Evolutionary conservation across 768 basidiomycete species (phyloP), one percentile per base, ranked within the genome.

Genomic region (Phlebiopsis flavidoalba): DNA sequence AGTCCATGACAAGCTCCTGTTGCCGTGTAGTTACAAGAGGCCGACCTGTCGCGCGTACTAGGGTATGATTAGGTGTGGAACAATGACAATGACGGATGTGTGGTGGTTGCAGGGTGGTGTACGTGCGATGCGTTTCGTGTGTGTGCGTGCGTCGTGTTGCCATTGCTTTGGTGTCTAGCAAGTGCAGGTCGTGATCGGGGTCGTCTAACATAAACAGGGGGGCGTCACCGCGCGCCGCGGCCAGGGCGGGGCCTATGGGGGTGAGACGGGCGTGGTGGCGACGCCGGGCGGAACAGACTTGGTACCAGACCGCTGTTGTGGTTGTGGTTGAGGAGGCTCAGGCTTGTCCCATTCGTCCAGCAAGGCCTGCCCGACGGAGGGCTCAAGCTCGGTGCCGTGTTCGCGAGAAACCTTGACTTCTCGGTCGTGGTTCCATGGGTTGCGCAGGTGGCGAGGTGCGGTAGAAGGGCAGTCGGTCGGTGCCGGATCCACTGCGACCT

Each of bases 331-430:
- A 12, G 57, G 43, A 47, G 61, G 65, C 2, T 61, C 69, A 19
- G 80, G 72, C 50, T 63, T 70, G 46, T 75, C 71, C 91, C 91
- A 94, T 64, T 90, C 87, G 5, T 85, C 84, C 59, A 95, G 57
- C 43, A 95, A 71, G 63, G 73, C 77, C 65, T 84, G 79, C 24
- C 91, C 91, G 14, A 91, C 82, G 1, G 67, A 68, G 2, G 95
- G 93, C 70, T 98, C 95, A 19, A 98, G 71, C 70, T 98, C 95
- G 1, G 95, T 97, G 17, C 95, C 95, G 26, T n/a, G n/a, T 70
- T 95, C 93, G 52, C 91, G 78, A 12, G 91, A 93, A 8, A 91
- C 84, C 76, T 91, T 89, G 49, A 91, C 80, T 67, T 91, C 87
- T 53, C 84, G 77, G 60, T 89, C 91, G 64, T 92, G 84, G 66